These are phyloP conservation scores for Lablab purpureus DNA, from an alignment of 306 rosid genomes.

Conservation along the genomic window DNA sequence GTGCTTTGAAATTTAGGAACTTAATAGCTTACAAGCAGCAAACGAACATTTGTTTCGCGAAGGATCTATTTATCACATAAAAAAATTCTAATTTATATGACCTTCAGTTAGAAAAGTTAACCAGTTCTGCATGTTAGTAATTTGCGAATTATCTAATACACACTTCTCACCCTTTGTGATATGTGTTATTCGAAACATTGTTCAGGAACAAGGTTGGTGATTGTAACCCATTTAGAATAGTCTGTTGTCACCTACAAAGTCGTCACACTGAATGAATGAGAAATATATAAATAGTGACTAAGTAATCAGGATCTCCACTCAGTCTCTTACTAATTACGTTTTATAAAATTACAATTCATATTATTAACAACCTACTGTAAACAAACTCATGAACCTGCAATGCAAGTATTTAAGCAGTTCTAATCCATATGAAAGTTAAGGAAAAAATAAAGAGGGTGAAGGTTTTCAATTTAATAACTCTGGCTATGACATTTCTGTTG, in stretches of 20 bases:
- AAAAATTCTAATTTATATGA: background rate
- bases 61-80: constrained; percentile 12
- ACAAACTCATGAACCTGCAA: constrained; percentile 39
- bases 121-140: constrained; percentile 12
- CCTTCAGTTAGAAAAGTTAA: background rate
- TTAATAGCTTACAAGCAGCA: constrained; percentile 29
- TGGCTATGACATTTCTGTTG: constrained; percentile 51
- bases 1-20: constrained; percentile 24
- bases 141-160: constrained; percentile 10
- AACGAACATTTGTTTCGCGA: constrained; percentile 6
- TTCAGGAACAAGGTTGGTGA: constrained; percentile 59
- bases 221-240: constrained; percentile 27
- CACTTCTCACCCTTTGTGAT: constrained; percentile 24
- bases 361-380: constrained; percentile 34
- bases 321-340: constrained; percentile 55
- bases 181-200: constrained; percentile 32
- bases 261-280: constrained; percentile 70
- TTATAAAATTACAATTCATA: constrained; percentile 38
- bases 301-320: constrained; percentile 50
- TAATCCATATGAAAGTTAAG: constrained; percentile 40
- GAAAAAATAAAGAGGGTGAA: constrained; percentile 56
- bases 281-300: constrained; percentile 18
- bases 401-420: constrained; percentile 57
- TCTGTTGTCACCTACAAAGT: constrained; percentile 60
- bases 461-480: constrained; percentile 31